A percentile compares a stretch with the other conserved stretches of the same genome.
phyloP scores from a whole-genome alignment of 805 yeast genomes.

The Torulaspora gathmanii region DNA sequence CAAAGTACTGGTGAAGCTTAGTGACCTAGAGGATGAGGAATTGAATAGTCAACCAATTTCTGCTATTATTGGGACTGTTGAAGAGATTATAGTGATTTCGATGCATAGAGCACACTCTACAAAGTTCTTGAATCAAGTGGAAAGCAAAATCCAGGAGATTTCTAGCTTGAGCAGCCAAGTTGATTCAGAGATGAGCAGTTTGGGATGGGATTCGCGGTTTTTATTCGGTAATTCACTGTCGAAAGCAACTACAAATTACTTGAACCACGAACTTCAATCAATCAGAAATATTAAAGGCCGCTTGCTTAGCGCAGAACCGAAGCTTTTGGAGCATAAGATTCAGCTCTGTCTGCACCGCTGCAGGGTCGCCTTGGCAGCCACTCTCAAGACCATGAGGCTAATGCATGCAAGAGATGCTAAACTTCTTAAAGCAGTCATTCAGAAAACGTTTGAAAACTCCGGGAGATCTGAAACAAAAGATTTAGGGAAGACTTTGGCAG shows the following conservation, averaged over 20 bases:
- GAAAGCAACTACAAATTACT: conserved; percentile 1
- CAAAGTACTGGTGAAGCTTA: conserved; percentile 1
- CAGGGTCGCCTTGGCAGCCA: conserved; percentile 2
- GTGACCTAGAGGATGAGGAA: neutral
- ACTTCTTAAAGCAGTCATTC: neutral
- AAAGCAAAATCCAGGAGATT: neutral
- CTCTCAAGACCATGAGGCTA: conserved; percentile 1
- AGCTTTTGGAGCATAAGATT: neutral
- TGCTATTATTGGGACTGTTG: conserved; percentile 6
- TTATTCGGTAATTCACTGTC: conserved; percentile 6
- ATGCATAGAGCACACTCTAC: neutral
- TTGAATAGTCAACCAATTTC: neutral
- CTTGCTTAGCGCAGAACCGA: no score
- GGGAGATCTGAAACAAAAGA: neutral
- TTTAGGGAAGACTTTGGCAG: neutral
- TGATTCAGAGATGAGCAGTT: neutral
- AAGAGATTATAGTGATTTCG: conserved; percentile 5
- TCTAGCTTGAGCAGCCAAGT: neutral
- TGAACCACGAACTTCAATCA: conserved; percentile 1
- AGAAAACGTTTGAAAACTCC: neutral
- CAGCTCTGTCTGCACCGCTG: neutral
- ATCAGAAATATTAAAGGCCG: neutral
- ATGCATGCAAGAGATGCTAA: neutral
- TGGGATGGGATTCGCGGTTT: conserved; percentile 2
- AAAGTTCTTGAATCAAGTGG: neutral